Evolutionary conservation across 2,329 filamentous ascomycete species (phyloP), one percentile per base, ranked within the genome.

Genomic region (Colletotrichum sp.): DNA sequence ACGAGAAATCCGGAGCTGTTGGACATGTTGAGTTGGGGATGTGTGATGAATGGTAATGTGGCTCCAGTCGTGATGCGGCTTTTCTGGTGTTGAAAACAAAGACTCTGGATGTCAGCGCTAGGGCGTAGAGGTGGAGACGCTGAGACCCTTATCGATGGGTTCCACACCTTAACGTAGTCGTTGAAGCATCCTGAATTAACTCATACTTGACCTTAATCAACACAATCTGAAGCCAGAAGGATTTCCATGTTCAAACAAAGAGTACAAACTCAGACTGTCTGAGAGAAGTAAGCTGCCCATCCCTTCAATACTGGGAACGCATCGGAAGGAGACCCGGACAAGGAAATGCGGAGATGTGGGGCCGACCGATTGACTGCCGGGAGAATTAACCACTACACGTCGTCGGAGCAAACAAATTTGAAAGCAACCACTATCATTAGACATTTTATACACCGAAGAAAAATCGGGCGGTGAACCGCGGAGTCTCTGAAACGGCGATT

Each of bases 101-200:
- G 34, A 1, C 8, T 5, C 27, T 8, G 15, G 7, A 44, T 69
- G 32, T 59, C 30, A 69, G n/a, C 19, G 32, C 16, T 27, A 59
- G 52, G 66, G 66, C 52, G 66, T 32, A 22, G 59, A 34, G 32
- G 66, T 69, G 30, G 66, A 61, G 66, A 32, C 22, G 57, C 49
- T 30, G 16, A 32, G 27, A 30, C 36, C 27, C 64, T 44, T 52
- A 62, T 44, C 27, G 32, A 25, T 25, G 27, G 25, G 64, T 22
- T 69, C 52, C 30, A 39, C 49, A 69, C n/a, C 19, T 49, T 39
- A 16, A 39, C 8, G 39, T n/a, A 44, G 0, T 5, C 39, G 22
- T 49, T 22, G 11, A 49, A 49, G 44, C 2, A 49, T 22, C 44
- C n/a, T n/a, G n/a, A n/a, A n/a, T n/a, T n/a, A n/a, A n/a, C n/a